Conservation (phyloP, 345 rosid genomes). For the Brassica nigra region DNA sequence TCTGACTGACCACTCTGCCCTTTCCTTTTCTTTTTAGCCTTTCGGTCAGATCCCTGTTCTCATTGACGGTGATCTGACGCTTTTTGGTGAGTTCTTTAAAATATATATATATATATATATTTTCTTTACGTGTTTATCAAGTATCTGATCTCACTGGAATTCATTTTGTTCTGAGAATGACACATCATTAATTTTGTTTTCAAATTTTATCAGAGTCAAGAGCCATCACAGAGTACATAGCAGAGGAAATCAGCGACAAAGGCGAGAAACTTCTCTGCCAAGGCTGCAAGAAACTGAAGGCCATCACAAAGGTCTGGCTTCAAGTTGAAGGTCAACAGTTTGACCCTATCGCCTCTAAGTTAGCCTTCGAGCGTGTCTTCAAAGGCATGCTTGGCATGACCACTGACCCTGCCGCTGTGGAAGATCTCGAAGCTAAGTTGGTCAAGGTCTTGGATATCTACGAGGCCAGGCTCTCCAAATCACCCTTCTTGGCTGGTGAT, state of each 20-base stretch:
- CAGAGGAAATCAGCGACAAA: conserved; percentile 36
- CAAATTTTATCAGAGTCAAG: conserved; percentile 44
- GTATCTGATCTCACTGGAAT: not conserved
- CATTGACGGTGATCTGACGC: conserved; percentile 42
- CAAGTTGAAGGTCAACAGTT: conserved; percentile 54
- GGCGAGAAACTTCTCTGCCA: conserved; percentile 36
- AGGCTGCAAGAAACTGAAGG: conserved; percentile 35
- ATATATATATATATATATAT: too few species aligned
- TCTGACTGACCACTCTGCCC: not conserved
- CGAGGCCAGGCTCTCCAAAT: conserved; percentile 43
- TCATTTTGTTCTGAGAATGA: not conserved
- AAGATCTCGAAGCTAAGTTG: conserved; percentile 39
- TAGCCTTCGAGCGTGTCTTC: conserved; percentile 42
- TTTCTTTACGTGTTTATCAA: not conserved
- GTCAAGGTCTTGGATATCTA: conserved; percentile 53
- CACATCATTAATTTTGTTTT: not conserved
- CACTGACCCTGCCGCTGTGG: conserved; percentile 36
- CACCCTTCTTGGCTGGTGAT: conserved; percentile 45
- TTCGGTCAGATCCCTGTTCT: conserved; percentile 53
- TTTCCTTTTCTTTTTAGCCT: conserved; percentile 34
- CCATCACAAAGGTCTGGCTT: conserved; percentile 42
- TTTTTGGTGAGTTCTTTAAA: conserved; percentile 44
- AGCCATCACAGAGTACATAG: conserved; percentile 47
- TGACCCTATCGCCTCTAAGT: conserved; percentile 15
- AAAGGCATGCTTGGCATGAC: conserved; percentile 40